phyloP scores from a whole-genome alignment of 2,329 filamentous ascomycete species.

The Calonectria pseudoreteaudii region DNA sequence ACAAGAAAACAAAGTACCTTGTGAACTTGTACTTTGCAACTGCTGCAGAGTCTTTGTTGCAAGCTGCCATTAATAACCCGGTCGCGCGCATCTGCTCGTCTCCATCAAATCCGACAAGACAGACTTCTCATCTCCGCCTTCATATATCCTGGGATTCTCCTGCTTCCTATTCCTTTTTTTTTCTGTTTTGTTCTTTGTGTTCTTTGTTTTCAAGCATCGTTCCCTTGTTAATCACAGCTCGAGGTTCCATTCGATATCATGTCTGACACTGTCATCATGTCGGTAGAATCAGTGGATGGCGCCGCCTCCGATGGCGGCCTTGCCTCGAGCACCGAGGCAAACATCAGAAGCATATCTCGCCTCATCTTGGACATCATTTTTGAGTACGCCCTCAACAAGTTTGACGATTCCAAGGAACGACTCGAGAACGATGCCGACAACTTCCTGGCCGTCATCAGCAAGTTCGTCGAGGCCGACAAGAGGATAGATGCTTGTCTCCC shows the following conservation, averaged over 20 bases:
- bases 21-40: not conserved
- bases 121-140: not conserved
- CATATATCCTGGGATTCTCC: not conserved
- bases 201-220: not conserved
- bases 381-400: slow-evolving; percentile 44
- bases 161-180: not conserved
- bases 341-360: slow-evolving; percentile 26
- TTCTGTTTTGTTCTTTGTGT: too few species aligned
- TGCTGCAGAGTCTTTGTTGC: not conserved
- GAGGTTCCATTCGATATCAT: not conserved
- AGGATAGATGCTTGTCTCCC: slow-evolving; percentile 43
- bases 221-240: not conserved
- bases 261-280: not conserved
- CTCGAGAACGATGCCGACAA: slow-evolving; percentile 31
- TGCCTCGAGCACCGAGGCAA: not conserved
- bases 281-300: not conserved
- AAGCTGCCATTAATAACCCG: not conserved
- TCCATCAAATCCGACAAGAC: not conserved
- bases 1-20: not conserved
- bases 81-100: not conserved
- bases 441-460: slow-evolving; percentile 38
- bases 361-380: slow-evolving; percentile 41
- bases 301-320: not conserved
- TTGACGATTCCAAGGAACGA: slow-evolving; percentile 34
- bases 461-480: slow-evolving; percentile 34